Evolutionary conservation across 495 filamentous ascomycete genomes (phyloP), one percentile per base, ranked within the genome.

Genomic region (Bombardia bombarda): DNA sequence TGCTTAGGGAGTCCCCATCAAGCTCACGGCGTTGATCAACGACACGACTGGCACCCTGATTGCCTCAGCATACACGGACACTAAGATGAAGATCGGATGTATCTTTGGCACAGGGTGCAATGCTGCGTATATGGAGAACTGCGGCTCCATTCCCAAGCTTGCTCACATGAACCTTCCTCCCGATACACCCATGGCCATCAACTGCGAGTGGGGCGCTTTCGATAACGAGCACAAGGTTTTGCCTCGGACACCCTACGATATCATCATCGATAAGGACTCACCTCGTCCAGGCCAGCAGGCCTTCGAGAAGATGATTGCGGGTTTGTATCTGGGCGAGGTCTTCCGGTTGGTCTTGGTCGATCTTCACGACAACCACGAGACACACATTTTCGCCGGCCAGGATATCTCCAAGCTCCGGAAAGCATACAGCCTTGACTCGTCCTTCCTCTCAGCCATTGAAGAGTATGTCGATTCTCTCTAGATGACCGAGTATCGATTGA

Each of bases 41-140:
- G 92, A 98, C 65, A 98, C 92, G 46, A 97, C 90, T 24, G 92
- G 92, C 56, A 98, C 92, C n/a, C 73, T 98, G n/a, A 95, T 98
- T 52, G 92, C 92, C 49, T 97, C 92, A 26, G 78, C 84, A 18
- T 98, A 98, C 68, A 97, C 92, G 31, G 93, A 98, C 62, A 55
- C 79, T 25, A 79, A 79, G 36, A 90, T 95, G 76, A 87, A 79
- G 68, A 94, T 98, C 58, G 92, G 92, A 43, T 95, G 89, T 61
- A 98, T 98, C 59, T 98, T 98, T 65, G 92, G 92, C 51, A 98
- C 92, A 12, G 92, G 92, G 46, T 95, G 93, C 63, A 98, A 98
- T 60, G 93, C 92, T 40, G 92, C 92, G 26, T 98, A 98, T 68
- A 93, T 98, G 84, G 92, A 98, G 64, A 69, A 90, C 56, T 82